Conservation (phyloP, 768 basidiomycete species). For the Neoboletus subvelutipes region DNA sequence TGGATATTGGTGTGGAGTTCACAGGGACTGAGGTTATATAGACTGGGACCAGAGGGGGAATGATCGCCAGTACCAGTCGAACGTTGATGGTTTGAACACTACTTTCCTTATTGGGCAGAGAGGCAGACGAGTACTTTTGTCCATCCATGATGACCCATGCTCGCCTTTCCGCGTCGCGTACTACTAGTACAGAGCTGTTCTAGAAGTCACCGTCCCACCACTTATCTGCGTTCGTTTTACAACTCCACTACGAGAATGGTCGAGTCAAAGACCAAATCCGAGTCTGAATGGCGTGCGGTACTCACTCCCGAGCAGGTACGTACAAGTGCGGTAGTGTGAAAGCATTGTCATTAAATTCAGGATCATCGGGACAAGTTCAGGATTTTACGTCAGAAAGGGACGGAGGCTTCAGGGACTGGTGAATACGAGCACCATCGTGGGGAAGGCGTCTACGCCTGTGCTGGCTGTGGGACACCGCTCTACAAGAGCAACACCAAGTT, state of each 20-base stretch:
- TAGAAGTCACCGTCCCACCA: neutral
- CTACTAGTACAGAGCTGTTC: neutral
- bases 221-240: conserved; percentile 4
- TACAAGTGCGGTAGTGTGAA: neutral
- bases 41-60: no score
- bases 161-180: neutral
- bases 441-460: conserved; percentile 74
- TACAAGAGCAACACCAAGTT: conserved; percentile 93
- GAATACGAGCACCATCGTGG: conserved; percentile 69
- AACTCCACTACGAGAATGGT: conserved; percentile 14
- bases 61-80: no score
- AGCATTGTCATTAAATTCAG: neutral
- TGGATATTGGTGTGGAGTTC: no score
- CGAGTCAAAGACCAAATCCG: conserved; percentile 46
- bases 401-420: conserved; percentile 77
- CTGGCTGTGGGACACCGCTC: conserved; percentile 76
- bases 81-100: neutral
- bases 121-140: neutral
- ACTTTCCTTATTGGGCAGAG: conserved; percentile 9
- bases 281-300: conserved; percentile 81
- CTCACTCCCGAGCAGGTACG: conserved; percentile 79
- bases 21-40: no score
- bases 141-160: neutral
- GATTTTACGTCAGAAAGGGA: conserved; percentile 83
- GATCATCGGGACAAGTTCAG: conserved; percentile 57